phyloP scores from a whole-genome alignment of 495 filamentous ascomycete genomes.

The Aspergillus bridgeri region DNA sequence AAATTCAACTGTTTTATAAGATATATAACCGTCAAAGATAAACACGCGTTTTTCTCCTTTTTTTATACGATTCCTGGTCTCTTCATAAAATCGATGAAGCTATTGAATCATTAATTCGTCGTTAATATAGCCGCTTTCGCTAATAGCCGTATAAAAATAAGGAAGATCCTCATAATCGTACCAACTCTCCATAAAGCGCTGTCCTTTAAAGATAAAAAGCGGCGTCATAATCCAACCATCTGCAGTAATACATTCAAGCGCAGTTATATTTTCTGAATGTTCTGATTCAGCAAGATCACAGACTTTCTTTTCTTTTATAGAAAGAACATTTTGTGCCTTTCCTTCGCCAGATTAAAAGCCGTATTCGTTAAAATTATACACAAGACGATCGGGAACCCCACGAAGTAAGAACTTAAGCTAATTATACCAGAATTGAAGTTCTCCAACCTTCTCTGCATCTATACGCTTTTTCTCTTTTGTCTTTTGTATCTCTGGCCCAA shows the following conservation, averaged over 20 bases:
- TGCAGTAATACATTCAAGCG: slow-evolving; percentile 1
- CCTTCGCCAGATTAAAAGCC: not conserved
- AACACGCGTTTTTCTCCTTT: slow-evolving; percentile 2
- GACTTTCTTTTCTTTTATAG: not conserved
- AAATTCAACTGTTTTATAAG: slow-evolving; percentile 6
- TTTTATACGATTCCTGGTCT: not conserved
- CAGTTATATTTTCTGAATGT: slow-evolving; percentile 3
- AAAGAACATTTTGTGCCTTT: not conserved
- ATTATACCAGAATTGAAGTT: not conserved
- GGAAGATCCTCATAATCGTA: not conserved
- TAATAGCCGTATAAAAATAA: not conserved
- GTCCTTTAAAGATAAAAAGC: slow-evolving; percentile 6
- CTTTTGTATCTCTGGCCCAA: not conserved
- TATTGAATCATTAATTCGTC: not conserved
- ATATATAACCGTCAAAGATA: slow-evolving; percentile 3
- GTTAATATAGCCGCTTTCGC: slow-evolving; percentile 1
- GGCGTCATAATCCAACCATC: not conserved
- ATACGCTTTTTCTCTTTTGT: slow-evolving; percentile 2
- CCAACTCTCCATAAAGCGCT: slow-evolving; percentile 1
- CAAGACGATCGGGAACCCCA: not conserved
- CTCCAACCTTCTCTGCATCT: not conserved
- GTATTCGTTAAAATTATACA: slow-evolving; percentile 1
- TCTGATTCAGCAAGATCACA: not conserved
- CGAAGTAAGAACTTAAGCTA: not conserved
- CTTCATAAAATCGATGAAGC: not conserved